Conservation (phyloP, 2,329 filamentous ascomycete species). For the Alternaria sp. region DNA sequence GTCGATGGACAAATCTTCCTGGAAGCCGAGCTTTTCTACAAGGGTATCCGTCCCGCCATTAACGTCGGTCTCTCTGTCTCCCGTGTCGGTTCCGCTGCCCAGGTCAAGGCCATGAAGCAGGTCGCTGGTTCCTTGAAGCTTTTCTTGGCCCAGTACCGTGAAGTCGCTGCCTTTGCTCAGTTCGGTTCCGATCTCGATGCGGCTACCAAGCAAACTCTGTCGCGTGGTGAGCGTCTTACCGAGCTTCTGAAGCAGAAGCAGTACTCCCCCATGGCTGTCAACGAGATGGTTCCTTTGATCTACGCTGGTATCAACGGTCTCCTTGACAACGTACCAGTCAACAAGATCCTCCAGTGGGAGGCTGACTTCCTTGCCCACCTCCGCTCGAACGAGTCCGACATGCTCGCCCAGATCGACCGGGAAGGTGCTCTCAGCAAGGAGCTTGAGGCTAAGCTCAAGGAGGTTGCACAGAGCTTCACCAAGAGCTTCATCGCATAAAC, state of each 20-base stretch:
- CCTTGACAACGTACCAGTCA: slow-evolving; percentile 87
- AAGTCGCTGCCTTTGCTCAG: slow-evolving; percentile 98
- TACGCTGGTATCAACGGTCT: slow-evolving; percentile 98
- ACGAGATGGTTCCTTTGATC: slow-evolving; percentile 99
- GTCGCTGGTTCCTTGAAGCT: slow-evolving; percentile 99
- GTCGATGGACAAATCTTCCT: slow-evolving; percentile 95
- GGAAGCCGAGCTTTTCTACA: slow-evolving; percentile 99
- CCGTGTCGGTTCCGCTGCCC: slow-evolving; percentile 98
- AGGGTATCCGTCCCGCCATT: slow-evolving; percentile 99
- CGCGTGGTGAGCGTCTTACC: slow-evolving; percentile 97
- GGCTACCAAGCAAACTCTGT: slow-evolving; percentile 97
- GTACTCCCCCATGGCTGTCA: slow-evolving; percentile 97
- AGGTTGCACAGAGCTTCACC: slow-evolving; percentile 81
- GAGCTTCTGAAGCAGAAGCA: slow-evolving; percentile 99
- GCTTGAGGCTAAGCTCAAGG: slow-evolving; percentile 81
- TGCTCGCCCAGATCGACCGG: slow-evolving; percentile 88
- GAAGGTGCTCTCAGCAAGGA: slow-evolving; percentile 97
- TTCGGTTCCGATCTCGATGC: slow-evolving; percentile 99
- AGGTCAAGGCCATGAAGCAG: slow-evolving; percentile 99
- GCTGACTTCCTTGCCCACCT: slow-evolving; percentile 91
- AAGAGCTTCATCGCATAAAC: slow-evolving; percentile 83
- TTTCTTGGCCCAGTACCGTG: slow-evolving; percentile 99
- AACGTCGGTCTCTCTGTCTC: slow-evolving; percentile 99
- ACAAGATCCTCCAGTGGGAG: slow-evolving; percentile 94
- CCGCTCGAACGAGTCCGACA: slow-evolving; percentile 85